Evolutionary conservation across 306 rosid species (phyloP).

Genomic region (Carpinus viminea): DNA sequence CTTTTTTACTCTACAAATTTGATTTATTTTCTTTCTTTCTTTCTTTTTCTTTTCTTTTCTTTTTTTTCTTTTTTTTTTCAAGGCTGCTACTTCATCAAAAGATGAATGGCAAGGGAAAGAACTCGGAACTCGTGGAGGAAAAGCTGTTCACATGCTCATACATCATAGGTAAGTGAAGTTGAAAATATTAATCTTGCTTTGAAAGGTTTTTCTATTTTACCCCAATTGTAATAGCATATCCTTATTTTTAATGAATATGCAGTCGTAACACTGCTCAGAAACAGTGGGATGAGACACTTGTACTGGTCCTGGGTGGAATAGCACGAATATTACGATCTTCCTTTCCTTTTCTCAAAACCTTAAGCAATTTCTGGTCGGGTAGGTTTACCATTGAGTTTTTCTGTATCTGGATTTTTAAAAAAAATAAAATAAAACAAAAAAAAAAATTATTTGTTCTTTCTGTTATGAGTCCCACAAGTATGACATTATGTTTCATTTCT

Average conservation of each 20-base stretch:
- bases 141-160: constrained; percentile 97
- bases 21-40: not conserved
- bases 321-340: constrained; percentile 84
- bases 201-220: constrained; percentile 16
- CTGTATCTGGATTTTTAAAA: constrained; percentile 11
- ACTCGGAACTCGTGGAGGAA: constrained; percentile 97
- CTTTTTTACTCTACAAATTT: constrained; percentile 17
- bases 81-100: constrained; percentile 97
- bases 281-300: constrained; percentile 98
- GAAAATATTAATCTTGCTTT: constrained; percentile 12
- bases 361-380: constrained; percentile 90
- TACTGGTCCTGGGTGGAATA: constrained; percentile 89
- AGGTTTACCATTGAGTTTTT: constrained; percentile 34
- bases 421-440: too few relatives aligned
- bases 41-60: constrained; percentile 1
- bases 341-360: constrained; percentile 81
- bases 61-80: constrained; percentile 29
- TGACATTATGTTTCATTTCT: constrained; percentile 25
- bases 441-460: constrained; percentile 17
- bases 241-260: constrained; percentile 43
- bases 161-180: constrained; percentile 80
- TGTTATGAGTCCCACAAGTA: constrained; percentile 20
- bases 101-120: constrained; percentile 99
- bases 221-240: constrained; percentile 5
- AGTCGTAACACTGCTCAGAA: constrained; percentile 99